Evolutionary conservation across 129 eudicot genomes (phyloP).

Genomic region (Tanacetum coccineum): DNA sequence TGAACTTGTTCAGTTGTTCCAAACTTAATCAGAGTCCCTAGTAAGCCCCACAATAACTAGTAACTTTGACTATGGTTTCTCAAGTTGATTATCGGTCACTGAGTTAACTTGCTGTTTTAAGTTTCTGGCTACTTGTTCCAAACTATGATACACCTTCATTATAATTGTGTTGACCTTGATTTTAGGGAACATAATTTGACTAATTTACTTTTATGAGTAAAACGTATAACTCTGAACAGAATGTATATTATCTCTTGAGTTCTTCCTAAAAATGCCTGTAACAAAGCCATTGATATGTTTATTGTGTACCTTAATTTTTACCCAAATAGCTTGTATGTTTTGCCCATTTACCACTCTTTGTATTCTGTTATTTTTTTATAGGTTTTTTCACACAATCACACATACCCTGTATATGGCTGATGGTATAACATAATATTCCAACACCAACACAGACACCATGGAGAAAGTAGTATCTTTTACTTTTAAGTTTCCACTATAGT

Average conservation of each 20-base stretch:
- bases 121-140: background rate
- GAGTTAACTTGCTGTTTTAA: background rate
- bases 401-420: too few relatives aligned
- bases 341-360: too few relatives aligned
- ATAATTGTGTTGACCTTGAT: background rate
- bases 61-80: background rate
- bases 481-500: too few relatives aligned
- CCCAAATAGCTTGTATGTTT: too few relatives aligned
- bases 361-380: too few relatives aligned
- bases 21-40: background rate
- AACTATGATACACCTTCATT: background rate
- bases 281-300: background rate
- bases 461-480: too few relatives aligned
- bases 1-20: background rate
- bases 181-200: background rate
- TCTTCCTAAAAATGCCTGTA: background rate
- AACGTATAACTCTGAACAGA: background rate
- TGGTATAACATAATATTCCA: too few relatives aligned
- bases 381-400: too few relatives aligned
- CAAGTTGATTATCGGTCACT: background rate
- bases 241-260: background rate
- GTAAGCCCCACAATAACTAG: background rate
- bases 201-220: background rate
- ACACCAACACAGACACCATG: too few relatives aligned
- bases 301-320: too few relatives aligned